Conservation (phyloP, 768 basidiomycete species). For the Lepiota venenata region DNA sequence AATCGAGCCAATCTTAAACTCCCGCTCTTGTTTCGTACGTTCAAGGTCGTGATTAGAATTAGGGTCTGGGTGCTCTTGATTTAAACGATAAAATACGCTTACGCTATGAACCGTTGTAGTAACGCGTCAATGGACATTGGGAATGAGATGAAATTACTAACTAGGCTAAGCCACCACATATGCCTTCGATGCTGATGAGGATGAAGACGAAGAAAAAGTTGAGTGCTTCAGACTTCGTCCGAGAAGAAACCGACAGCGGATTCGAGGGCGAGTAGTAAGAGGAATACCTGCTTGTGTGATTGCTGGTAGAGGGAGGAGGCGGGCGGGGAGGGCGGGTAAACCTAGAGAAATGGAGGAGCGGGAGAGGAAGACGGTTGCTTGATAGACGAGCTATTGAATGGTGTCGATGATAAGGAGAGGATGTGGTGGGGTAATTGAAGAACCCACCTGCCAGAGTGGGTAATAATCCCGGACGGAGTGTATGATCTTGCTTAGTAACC, state of each 20-base stretch:
- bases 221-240: constrained; percentile 21
- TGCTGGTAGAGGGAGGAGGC: constrained; percentile 71
- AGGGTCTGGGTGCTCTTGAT: constrained; percentile 61
- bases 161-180: constrained; percentile 94
- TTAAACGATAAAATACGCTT: constrained; percentile 82
- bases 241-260: constrained; percentile 68
- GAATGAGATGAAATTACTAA: constrained; percentile 37
- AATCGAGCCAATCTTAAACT: constrained; percentile 89
- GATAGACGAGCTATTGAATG: constrained; percentile 68
- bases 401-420: not conserved
- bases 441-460: constrained; percentile 83
- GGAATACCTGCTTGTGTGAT: constrained; percentile 66
- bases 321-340: constrained; percentile 70
- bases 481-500: constrained; percentile 73
- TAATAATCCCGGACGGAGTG: constrained; percentile 89
- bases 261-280: constrained; percentile 60
- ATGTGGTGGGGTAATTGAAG: not conserved
- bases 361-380: constrained; percentile 90
- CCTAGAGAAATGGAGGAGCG: constrained; percentile 88
- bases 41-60: constrained; percentile 47
- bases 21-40: constrained; percentile 68
- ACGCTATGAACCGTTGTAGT: constrained; percentile 49
- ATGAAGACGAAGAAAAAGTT: constrained; percentile 66
- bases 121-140: not conserved
- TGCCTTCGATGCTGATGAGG: constrained; percentile 83